Percentiles rank a stretch among this genome's conserved stretches.
phyloP scores from a whole-genome alignment of 179 eudicot genomes.

The Spergularia azorica region DNA sequence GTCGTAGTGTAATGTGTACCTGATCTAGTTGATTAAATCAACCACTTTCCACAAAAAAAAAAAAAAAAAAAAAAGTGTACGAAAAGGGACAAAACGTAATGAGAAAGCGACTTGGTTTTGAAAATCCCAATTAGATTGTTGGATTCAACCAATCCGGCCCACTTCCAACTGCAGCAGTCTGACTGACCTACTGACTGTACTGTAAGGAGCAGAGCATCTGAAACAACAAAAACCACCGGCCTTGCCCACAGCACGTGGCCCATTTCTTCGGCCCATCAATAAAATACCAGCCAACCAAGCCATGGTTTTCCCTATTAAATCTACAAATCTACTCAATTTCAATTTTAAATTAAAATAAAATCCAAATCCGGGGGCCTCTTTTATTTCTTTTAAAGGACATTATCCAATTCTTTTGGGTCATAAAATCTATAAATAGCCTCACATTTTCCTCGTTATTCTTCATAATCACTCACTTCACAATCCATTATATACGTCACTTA shows the following conservation, averaged over 20 bases:
- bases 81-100: no score
- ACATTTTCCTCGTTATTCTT: background rate
- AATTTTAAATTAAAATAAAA: background rate
- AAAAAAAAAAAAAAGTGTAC: no score
- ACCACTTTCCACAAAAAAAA: no score
- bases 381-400: background rate
- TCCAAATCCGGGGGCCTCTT: slow-evolving; percentile 43
- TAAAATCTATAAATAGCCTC: slow-evolving; percentile 37
- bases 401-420: background rate
- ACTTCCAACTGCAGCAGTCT: background rate
- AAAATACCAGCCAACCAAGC: background rate
- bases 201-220: background rate
- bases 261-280: slow-evolving; percentile 2
- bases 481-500: background rate
- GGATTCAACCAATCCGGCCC: background rate
- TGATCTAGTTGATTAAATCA: no score
- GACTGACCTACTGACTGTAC: background rate
- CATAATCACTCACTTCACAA: background rate
- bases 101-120: background rate
- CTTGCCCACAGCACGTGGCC: slow-evolving; percentile 38
- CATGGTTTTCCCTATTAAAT: slow-evolving; percentile 28
- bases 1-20: no score
- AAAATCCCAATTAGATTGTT: background rate
- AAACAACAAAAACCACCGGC: slow-evolving; percentile 30
- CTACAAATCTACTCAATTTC: background rate